These are phyloP conservation scores for Scedosporium apiospermum DNA, from an alignment of 2,329 filamentous ascomycete genomes.

Conservation along the genomic window DNA sequence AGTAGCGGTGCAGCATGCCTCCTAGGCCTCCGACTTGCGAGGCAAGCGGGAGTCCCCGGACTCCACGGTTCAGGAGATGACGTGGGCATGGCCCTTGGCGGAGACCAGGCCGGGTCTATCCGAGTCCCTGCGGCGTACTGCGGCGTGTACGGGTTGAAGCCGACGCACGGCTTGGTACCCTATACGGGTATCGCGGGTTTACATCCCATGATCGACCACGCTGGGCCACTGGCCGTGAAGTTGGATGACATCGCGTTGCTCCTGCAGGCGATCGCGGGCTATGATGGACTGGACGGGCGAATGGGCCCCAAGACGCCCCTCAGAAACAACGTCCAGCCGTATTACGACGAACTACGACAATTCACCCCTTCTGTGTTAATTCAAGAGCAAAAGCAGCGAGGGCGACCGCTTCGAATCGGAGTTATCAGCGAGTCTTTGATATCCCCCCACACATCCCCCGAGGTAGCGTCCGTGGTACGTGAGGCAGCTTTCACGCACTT, in stretches of 20 bases:
- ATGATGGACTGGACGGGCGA: slow-evolving; percentile 37
- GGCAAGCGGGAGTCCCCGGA: slow-evolving; percentile 6
- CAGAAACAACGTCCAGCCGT: slow-evolving; percentile 19
- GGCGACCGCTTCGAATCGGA: slow-evolving; percentile 26
- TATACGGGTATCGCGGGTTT: slow-evolving; percentile 34
- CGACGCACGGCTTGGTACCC: slow-evolving; percentile 35
- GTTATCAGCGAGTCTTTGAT: slow-evolving; percentile 34
- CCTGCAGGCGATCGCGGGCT: slow-evolving; percentile 34
- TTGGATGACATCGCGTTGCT: slow-evolving; percentile 30
- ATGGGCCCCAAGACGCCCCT: slow-evolving; percentile 28
- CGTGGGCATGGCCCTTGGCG: slow-evolving; percentile 25
- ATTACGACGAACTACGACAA: slow-evolving; percentile 18
- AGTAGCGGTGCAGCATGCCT: slow-evolving; percentile 25
- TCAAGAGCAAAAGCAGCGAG: slow-evolving; percentile 4
- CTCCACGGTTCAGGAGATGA: slow-evolving; percentile 14
- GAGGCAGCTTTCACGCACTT: slow-evolving; percentile 26
- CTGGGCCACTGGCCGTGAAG: slow-evolving; percentile 31
- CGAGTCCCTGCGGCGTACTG: slow-evolving; percentile 25
- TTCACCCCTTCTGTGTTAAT: slow-evolving; percentile 6
- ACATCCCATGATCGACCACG: slow-evolving; percentile 31
- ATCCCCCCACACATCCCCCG: slow-evolving; percentile 23
- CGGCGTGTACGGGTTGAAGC: slow-evolving; percentile 31
- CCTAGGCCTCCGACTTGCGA: slow-evolving; percentile 10
- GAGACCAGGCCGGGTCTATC: slow-evolving; percentile 28
- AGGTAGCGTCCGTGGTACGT: slow-evolving; percentile 26